Evolutionary conservation across 2,329 filamentous ascomycete species (phyloP).

Genomic region (Microdochium bolleyi): DNA sequence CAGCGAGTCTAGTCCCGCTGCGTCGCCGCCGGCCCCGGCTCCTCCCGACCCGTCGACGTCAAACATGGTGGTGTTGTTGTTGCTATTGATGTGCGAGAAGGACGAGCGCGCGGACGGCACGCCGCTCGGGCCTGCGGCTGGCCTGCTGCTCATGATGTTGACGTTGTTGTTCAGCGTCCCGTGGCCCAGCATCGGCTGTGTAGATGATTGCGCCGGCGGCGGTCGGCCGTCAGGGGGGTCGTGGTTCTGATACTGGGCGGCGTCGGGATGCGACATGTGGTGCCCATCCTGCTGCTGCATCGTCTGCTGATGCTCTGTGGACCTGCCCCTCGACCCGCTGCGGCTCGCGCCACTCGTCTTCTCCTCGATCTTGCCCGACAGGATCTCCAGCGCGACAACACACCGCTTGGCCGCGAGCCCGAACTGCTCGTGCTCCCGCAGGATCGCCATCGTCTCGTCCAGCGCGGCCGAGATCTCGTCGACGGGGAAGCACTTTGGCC

Average conservation of each 20-base stretch:
- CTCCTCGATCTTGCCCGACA: slow-evolving; percentile 20
- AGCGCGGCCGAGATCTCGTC: slow-evolving; percentile 18
- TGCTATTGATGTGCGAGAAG: not conserved
- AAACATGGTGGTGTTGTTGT: too few species aligned
- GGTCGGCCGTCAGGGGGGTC: not conserved
- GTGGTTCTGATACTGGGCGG: not conserved
- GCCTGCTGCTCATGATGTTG: not conserved
- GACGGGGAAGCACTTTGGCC: slow-evolving; percentile 20
- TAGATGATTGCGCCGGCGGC: not conserved
- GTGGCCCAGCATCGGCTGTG: not conserved
- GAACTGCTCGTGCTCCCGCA: slow-evolving; percentile 23
- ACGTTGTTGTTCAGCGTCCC: not conserved
- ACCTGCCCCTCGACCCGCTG: not conserved
- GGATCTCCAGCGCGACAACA: slow-evolving; percentile 22
- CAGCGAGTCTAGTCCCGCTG: not conserved
- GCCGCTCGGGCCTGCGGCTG: not conserved
- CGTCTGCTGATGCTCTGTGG: not conserved
- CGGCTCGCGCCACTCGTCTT: not conserved
- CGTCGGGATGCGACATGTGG: not conserved
- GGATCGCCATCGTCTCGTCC: slow-evolving; percentile 22
- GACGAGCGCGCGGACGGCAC: not conserved
- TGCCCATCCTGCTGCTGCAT: not conserved
- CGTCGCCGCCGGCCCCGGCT: not conserved
- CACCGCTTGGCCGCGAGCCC: slow-evolving; percentile 22
- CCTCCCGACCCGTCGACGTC: not conserved